phyloP scores from a whole-genome alignment of 495 filamentous ascomycete species.

The Podospora pseudopauciseta region DNA sequence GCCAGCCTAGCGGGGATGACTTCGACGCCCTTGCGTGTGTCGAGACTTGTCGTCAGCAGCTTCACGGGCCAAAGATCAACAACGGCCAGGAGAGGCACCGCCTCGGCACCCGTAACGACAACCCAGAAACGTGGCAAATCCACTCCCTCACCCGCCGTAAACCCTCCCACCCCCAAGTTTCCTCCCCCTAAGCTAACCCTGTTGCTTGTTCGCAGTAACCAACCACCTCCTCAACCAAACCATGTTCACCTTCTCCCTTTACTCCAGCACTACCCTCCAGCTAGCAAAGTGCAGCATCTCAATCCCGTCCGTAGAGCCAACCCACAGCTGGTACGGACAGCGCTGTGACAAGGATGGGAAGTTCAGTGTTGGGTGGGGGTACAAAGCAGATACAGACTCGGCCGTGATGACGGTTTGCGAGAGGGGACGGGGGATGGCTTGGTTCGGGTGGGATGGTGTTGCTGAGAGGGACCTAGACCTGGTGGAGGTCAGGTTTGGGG shows the following conservation, averaged over 20 bases:
- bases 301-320: not conserved
- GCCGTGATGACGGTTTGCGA: constrained; percentile 29
- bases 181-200: too few relatives aligned
- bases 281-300: not conserved
- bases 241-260: not conserved
- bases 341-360: not conserved
- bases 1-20: too few relatives aligned
- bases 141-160: not conserved
- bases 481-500: not conserved
- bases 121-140: not conserved
- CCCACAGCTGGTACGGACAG: not conserved
- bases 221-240: not conserved
- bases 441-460: constrained; percentile 9
- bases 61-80: too few relatives aligned
- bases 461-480: too few relatives aligned
- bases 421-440: constrained; percentile 18
- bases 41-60: too few relatives aligned
- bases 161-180: not conserved
- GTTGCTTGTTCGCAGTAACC: not conserved
- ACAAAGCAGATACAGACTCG: constrained; percentile 18
- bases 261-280: not conserved
- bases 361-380: constrained; percentile 26
- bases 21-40: too few relatives aligned
- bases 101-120: not conserved
- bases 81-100: too few relatives aligned